Percentiles rank a stretch among this genome's conserved stretches.
Evolutionary conservation across 129 eudicot species (phyloP).

Genomic region (Ambrosia trifida): DNA sequence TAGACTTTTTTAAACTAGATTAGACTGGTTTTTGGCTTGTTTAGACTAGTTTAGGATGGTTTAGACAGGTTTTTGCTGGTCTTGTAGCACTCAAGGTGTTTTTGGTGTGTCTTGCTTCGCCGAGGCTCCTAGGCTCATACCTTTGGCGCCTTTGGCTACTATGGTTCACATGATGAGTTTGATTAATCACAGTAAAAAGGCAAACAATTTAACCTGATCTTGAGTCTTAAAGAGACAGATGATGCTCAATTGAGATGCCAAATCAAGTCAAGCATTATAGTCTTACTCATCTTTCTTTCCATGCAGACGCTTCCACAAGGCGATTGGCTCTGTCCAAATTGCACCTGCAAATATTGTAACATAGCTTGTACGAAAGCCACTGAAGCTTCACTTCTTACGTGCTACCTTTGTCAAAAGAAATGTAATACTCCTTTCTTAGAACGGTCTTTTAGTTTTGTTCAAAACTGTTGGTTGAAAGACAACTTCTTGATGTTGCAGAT

Average conservation of each 20-base stretch:
- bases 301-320: constrained; percentile 74
- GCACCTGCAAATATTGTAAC: constrained; percentile 69
- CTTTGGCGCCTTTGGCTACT: too few relatives aligned
- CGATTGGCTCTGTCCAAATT: constrained; percentile 83
- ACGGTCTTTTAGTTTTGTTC: constrained; percentile 7
- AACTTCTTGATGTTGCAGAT: constrained; percentile 44
- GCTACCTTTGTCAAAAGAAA: constrained; percentile 62
- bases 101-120: too few relatives aligned
- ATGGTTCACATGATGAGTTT: too few relatives aligned
- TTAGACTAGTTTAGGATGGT: too few relatives aligned
- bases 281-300: constrained; percentile 18
- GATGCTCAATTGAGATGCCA: background rate
- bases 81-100: too few relatives aligned
- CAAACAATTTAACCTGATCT: background rate
- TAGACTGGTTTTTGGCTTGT: too few relatives aligned
- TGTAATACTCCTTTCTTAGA: constrained; percentile 37
- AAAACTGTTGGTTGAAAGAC: constrained; percentile 27
- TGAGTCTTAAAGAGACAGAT: background rate
- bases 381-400: constrained; percentile 37
- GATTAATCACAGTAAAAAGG: too few relatives aligned
- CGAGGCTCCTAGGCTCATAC: too few relatives aligned
- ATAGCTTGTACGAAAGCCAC: constrained; percentile 21
- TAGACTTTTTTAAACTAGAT: too few relatives aligned
- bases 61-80: too few relatives aligned
- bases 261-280: background rate